A percentile compares a stretch with the other conserved stretches of the same genome.
Evolutionary conservation across 805 yeast genomes (phyloP).

Genomic region (Suhomyces faveliae): DNA sequence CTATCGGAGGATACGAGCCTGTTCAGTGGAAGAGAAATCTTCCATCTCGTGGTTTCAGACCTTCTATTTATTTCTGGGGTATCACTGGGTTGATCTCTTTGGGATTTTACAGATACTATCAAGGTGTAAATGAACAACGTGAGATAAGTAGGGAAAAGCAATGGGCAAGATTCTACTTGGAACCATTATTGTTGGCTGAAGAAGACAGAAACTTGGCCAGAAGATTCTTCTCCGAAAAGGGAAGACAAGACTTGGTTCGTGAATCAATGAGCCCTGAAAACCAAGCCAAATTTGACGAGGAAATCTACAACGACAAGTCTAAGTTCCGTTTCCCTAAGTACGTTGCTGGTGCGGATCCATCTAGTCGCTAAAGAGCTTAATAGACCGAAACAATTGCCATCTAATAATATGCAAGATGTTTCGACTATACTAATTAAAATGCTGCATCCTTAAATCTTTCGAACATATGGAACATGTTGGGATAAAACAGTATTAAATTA

Average conservation of each 20-base stretch:
- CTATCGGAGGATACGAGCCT: conserved; percentile 80
- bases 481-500: not conserved
- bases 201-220: conserved; percentile 76
- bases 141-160: conserved; percentile 73
- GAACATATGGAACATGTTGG: not conserved
- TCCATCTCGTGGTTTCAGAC: conserved; percentile 83
- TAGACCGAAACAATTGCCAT: not conserved
- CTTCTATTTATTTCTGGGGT: conserved; percentile 66
- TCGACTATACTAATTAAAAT: not conserved
- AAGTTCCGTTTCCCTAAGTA: conserved; percentile 44
- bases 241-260: conserved; percentile 58
- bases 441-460: not conserved
- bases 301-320: conserved; percentile 43
- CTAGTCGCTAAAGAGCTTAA: conserved; percentile 17
- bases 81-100: conserved; percentile 62
- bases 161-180: conserved; percentile 72
- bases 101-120: conserved; percentile 66
- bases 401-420: not conserved
- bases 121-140: conserved; percentile 71
- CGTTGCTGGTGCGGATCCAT: conserved; percentile 40
- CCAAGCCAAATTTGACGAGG: conserved; percentile 42
- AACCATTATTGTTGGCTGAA: conserved; percentile 78
- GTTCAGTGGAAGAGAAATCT: conserved; percentile 87
- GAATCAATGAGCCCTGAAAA: conserved; percentile 41
- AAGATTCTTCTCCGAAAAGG: conserved; percentile 61